Evolutionary conservation across 768 basidiomycete genomes (phyloP), one percentile per base, ranked within the genome.

Genomic region (Kwoniella pini): DNA sequence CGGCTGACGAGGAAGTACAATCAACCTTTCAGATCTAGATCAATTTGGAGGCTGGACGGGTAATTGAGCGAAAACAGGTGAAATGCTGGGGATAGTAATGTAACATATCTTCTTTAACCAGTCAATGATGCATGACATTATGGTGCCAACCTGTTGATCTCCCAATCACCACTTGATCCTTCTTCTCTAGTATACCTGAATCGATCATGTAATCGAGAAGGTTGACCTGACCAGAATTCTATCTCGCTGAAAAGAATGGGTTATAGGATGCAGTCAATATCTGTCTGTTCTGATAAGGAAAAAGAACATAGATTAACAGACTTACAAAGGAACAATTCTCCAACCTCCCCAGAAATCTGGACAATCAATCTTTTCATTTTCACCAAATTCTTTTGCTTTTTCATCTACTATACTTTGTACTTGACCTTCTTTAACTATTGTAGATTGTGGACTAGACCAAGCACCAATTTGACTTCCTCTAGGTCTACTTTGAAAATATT

Each of bases 311-410:
- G n/a, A n/a, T n/a, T n/a, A 19, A 28, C 11, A 2, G 17, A 82
- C 87, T 70, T 69, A 95, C 91, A 83, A 83, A 26, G 95, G 95
- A n/a, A 97, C 82, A 31, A 98, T 83, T 68, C 95, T 83, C 89
- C 91, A 96, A 3, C 95, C 95, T 62, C 95, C 95, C 95, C 95
- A 98, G 77, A 90, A 91, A 7, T 90, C 87, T 2, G 95, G 95
- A 46, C 87, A 81, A 0, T 89, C 88, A 12, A 96, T 82, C 30
- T 50, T 17, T 27, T 85, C 81, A 11, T 75, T 81, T 1, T 82
- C 81, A 27, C 75, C 76, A 71, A 90, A 91, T 33, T 82, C 82
- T 46, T 83, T 80, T 72, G 84, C 80, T 21, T 88, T 71, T 72
- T 82, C 81, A 60, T 86, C 80, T 15, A 93, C 79, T 39, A 87